phyloP scores from a whole-genome alignment of 192 early-diverging fungal genomes.

The Umbelopsis isabellina region DNA sequence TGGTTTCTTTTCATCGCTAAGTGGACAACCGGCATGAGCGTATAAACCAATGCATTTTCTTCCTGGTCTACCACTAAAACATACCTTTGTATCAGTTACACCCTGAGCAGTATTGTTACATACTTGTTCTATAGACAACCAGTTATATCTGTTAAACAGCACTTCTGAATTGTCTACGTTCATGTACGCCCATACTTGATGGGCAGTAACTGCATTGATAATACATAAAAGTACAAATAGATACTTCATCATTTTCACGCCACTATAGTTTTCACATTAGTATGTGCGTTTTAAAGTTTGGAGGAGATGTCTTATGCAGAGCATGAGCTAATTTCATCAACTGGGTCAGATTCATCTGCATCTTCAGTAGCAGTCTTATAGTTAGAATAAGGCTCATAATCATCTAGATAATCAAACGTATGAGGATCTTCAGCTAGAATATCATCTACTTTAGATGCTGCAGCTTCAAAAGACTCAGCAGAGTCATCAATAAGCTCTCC shows the following conservation, averaged over 20 bases:
- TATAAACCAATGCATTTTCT: background rate
- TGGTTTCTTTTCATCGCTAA: background rate
- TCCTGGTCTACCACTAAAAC: background rate
- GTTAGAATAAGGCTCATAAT: background rate
- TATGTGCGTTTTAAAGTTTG: background rate
- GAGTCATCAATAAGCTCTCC: background rate
- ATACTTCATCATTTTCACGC: background rate
- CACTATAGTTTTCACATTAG: background rate
- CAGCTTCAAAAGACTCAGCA: background rate
- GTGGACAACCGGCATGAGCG: background rate
- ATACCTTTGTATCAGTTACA: background rate
- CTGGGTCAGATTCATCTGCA: background rate
- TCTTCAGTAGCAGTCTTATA: background rate
- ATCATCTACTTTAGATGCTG: background rate
- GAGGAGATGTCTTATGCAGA: too few relatives aligned
- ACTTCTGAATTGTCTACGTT: background rate
- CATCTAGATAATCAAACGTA: background rate
- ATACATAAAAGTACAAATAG: background rate
- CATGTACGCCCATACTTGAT: conserved; percentile 3
- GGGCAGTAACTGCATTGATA: background rate
- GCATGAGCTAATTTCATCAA: too few relatives aligned
- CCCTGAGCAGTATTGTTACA: background rate
- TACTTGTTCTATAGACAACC: background rate
- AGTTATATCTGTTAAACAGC: background rate
- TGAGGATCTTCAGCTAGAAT: background rate